Base-by-base conservation (phyloP, 1,139 yeast genomes). In the Protomyces inundatus region DNA sequence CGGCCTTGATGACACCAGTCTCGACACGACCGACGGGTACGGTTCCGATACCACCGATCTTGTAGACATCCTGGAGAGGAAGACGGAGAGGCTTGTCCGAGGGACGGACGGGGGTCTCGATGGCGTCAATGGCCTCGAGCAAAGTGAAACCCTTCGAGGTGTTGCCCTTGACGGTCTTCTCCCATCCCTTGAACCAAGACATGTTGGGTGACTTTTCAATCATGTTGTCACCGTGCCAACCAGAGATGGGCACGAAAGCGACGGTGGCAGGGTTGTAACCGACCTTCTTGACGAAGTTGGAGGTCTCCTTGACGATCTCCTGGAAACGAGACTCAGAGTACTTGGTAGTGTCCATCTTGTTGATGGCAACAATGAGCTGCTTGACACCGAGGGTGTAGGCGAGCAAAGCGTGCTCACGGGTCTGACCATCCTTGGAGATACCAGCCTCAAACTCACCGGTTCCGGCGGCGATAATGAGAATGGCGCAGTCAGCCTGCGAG, bases 161-260 rank as follows among this genome's bases (percentile, higher is more conserved):
- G 82, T 90, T 90, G 73, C 83, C 79, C 83, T 86, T 86, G 87
- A 89, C 84, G 82, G 86, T 90, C 82, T 85, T 86, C 75, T 80
- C 81, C 93, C 93, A 87, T 75, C 93, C 93, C 86, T 87, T 87
- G 90, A 87, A 87, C 95, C 95, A 87, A 76, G 90, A 84, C 80
- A 88, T 85, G 89, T 87, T 87, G 74, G 86, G 66, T 72, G 91
- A 84, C 65, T 87, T 74, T 81, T 87, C 93, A 80, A 87, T 84
- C 95, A 87, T 87, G 89, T 87, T 87, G 83, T 87, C 95, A 84
- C 95, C 95, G 83, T 87, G 87, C 93, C 91, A 87, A 78, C 95
- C 95, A 75, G 95, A 87, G 81, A 87, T 87, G 79, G 95, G 95
- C 74, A 87, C 93, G 85, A 87, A 87, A 76, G 95, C 87, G 81